Evolutionary conservation across 768 basidiomycete species (phyloP), one percentile per base, ranked within the genome.

Genomic region (Naganishia vaughanmartiniae): DNA sequence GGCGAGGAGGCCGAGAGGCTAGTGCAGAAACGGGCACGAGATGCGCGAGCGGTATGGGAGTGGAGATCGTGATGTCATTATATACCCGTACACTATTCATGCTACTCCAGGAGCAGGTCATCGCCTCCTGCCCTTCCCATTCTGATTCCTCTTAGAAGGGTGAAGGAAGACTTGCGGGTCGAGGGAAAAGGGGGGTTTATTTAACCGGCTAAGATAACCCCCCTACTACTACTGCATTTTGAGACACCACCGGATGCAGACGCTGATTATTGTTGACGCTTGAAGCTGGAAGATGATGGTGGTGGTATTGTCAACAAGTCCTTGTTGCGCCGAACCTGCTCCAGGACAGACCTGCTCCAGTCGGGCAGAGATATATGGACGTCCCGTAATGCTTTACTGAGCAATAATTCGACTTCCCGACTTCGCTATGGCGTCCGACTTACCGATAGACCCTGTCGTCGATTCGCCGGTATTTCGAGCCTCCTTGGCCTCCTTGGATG

Each of bases 1-100:
- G 91, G 90, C 1, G 76, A 82, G 19, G 87, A 88, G 55, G 86
- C 86, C 19, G 84, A 84, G 68, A 82, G 81, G 26, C 79, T 89
- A 2, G 89, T 94, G 2, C 79, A 84, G 70, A 84, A 84, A 72
- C 81, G 90, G 72, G 82, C 81, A 67, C 83, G 83, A 66, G 91
- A 94, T 78, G 84, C 90, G 28, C 82, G 83, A 72, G 83, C 82
- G 75, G 71, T 80, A 0, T 66, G 75, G 58, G 73, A 74, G 42
- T 80, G 75, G 69, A 60, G 78, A 31, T 60, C 58, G 26, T 69
- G 60, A 63, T 42, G 24, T 24, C 17, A 4, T 51, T 51, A 51
- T 51, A 51, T 7, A 7, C n/a, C 24, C 21, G 24, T 51, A 14
- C 42, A 7, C 7, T 15, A 42, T 42, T 15, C 5, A 42, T 15